These are phyloP conservation scores for Microcyclospora pomicola DNA, from an alignment of 2,329 filamentous ascomycete species.

Conservation along the genomic window DNA sequence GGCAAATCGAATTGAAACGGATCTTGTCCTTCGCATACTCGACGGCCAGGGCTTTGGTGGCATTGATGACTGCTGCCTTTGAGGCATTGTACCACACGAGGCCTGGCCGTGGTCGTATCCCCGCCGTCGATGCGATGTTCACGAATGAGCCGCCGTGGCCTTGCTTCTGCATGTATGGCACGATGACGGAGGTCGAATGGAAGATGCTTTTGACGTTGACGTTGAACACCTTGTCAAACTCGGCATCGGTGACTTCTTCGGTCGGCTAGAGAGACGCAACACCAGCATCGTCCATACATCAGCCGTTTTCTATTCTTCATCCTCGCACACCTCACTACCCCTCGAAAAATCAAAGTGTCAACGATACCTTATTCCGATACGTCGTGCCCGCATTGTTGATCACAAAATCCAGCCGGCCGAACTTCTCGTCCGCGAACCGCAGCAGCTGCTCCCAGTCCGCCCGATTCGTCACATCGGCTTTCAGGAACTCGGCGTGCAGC, in stretches of 20 bases:
- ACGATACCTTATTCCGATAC: constrained; percentile 40
- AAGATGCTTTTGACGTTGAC: constrained; percentile 58
- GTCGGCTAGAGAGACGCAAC: constrained; percentile 33
- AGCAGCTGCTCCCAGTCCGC: constrained; percentile 42
- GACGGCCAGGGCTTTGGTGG: constrained; percentile 53
- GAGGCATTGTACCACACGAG: constrained; percentile 58
- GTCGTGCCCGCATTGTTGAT: constrained; percentile 49
- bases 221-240: constrained; percentile 53
- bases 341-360: too few species aligned
- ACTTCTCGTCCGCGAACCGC: constrained; percentile 31
- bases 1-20: constrained; percentile 55
- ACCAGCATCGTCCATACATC: not conserved
- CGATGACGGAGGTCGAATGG: constrained; percentile 43
- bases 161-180: constrained; percentile 47
- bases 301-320: not conserved
- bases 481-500: constrained; percentile 30
- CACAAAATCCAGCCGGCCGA: constrained; percentile 42
- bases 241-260: constrained; percentile 47
- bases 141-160: constrained; percentile 48
- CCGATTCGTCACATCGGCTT: constrained; percentile 40
- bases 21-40: constrained; percentile 62
- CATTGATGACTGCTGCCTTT: constrained; percentile 48
- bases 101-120: constrained; percentile 45
- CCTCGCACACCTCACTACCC: not conserved
- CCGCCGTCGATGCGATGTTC: constrained; percentile 53